Evolutionary conservation across 257 asterid species (phyloP).

Genomic region (Prunella vulgaris): DNA sequence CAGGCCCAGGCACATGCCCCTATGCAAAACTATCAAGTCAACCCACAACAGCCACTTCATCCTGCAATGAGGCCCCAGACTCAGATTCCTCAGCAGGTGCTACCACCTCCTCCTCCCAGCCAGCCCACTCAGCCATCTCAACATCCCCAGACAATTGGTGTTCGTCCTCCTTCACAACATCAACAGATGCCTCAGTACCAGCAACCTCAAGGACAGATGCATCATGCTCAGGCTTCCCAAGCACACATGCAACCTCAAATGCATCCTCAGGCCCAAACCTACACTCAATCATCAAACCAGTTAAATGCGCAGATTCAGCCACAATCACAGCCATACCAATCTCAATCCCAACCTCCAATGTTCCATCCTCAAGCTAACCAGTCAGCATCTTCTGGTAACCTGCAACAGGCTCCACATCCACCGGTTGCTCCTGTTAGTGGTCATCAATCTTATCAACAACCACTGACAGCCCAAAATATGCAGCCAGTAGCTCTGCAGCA

Average conservation of each 20-base stretch:
- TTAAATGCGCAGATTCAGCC: conserved; percentile 42
- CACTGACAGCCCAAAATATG: conserved; percentile 52
- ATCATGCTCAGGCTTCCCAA: conserved; percentile 39
- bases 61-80: conserved; percentile 48
- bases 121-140: conserved; percentile 40
- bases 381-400: conserved; percentile 35
- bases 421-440: conserved; percentile 51
- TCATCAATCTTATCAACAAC: conserved; percentile 58
- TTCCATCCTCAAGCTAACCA: conserved; percentile 54
- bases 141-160: conserved; percentile 33
- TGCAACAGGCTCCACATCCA: conserved; percentile 41
- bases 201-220: conserved; percentile 43
- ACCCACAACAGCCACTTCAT: conserved; percentile 41
- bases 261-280: conserved; percentile 37
- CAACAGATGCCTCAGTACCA: conserved; percentile 52
- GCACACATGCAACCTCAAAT: conserved; percentile 33
- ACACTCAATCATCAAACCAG: conserved; percentile 28
- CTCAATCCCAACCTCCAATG: conserved; percentile 36
- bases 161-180: conserved; percentile 55
- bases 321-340: conserved; percentile 39
- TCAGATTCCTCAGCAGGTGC: conserved; percentile 36
- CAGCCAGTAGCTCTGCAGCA: conserved; percentile 48
- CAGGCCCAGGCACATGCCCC: no score
- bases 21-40: conserved; percentile 42
- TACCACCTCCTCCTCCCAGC: conserved; percentile 40